These are phyloP conservation scores for Trametes coccinea DNA, from an alignment of 768 basidiomycete species.

Conservation along the genomic window DNA sequence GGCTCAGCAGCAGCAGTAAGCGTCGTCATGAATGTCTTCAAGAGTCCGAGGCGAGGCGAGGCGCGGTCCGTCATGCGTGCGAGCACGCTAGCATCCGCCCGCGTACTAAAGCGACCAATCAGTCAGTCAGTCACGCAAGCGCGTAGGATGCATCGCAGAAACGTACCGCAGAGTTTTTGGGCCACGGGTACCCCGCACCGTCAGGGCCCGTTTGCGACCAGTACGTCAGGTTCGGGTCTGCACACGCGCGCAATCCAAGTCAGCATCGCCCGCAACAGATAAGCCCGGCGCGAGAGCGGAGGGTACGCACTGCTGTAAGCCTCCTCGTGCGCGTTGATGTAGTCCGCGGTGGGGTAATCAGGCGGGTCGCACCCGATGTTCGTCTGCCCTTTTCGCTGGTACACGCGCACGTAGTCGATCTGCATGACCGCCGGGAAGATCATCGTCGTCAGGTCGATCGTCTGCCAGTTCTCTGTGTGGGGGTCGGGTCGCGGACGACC, in stretches of 20 bases:
- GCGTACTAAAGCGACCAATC: background rate
- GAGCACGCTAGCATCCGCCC: conserved; percentile 6
- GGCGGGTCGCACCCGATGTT: conserved; percentile 71
- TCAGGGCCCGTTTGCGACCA: conserved; percentile 28
- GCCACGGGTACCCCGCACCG: conserved; percentile 35
- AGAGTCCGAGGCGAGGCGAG: background rate
- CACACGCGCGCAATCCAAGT: background rate
- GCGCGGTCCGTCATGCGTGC: background rate
- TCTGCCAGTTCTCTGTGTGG: conserved; percentile 62
- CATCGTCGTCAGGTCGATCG: conserved; percentile 54
- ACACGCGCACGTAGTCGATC: conserved; percentile 82
- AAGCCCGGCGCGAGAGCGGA: too few species aligned
- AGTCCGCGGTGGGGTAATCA: conserved; percentile 64
- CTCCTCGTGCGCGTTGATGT: conserved; percentile 53
- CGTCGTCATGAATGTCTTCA: background rate
- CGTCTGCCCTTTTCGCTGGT: conserved; percentile 57
- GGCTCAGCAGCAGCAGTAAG: background rate
- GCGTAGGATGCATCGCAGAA: background rate
- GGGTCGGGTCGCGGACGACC: background rate
- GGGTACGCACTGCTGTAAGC: conserved; percentile 58
- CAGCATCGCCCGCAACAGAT: background rate
- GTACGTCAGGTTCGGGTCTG: conserved; percentile 35
- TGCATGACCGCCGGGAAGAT: conserved; percentile 69
- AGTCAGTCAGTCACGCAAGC: background rate
- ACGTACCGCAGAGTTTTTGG: conserved; percentile 34